Base-by-base conservation (phyloP, 768 basidiomycete species). In the Trametes cubensis region DNA sequence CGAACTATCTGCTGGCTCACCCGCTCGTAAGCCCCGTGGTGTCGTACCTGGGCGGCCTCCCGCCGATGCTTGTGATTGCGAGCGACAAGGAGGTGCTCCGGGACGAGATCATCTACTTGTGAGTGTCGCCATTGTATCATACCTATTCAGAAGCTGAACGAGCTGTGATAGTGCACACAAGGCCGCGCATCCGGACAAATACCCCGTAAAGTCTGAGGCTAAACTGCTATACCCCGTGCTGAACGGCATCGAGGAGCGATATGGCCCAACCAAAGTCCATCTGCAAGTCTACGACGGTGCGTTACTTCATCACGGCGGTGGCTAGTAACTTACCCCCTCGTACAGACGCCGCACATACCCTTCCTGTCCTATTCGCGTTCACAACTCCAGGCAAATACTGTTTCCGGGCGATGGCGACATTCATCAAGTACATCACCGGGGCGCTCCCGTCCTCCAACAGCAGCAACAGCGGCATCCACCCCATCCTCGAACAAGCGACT, bases 101-200 rank as follows among this genome's bases (percentile, higher is more conserved):
- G 56, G 96, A 98, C 71, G 96, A 98, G 74, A 86, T 93, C 38
- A 85, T 98, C 30, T 98, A 93, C 70, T 77, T 83, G 93, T 92
- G 51, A 64, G 87, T 80, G 23, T 25, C 46, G 53, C 6, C 47
- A 4, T 1, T 47, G 15, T 34, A 30, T 10, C n/a, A 30, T 21
- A 2, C 14, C 20, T 13, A 38, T 21, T 21, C 8, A n/a, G 25
- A 6, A 14, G 51, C 5, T 25, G 4, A 42, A 14, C 48, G 7
- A 14, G 10, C 44, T 20, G 20, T 34, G n/a, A 34, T 65, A 92
- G 90, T 10, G 95, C 96, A 0, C 96, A 98, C 71, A 94, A 90
- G 71, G 97, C 96, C 30, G 92, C 93, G 3, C 76, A 92, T 71
- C 97, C 97, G 0, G 82, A 84, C 4, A 80, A 77, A 63, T 96